Percentiles rank a stretch among this genome's conserved stretches.
These are phyloP conservation scores for Diplodia corticola DNA, from an alignment of 2,329 filamentous ascomycete genomes.

Conservation along the genomic window DNA sequence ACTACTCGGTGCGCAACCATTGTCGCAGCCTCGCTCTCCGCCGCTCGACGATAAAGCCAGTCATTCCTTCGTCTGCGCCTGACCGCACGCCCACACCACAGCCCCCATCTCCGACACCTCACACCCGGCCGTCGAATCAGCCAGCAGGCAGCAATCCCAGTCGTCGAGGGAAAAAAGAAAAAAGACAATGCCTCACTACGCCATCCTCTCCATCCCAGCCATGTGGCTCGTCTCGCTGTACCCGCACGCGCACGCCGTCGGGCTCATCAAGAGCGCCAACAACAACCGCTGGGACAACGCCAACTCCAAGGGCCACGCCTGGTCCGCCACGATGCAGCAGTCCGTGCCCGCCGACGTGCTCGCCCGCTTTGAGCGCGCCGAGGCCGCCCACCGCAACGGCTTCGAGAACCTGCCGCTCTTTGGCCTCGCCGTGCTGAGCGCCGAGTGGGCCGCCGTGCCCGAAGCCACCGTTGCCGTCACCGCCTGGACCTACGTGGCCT, in stretches of 20 bases:
- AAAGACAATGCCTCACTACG: constrained; percentile 35
- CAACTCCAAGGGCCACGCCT: constrained; percentile 42
- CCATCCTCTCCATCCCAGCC: constrained; percentile 47
- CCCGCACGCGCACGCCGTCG: constrained; percentile 44
- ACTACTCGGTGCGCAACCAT: background rate
- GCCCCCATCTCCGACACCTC: too few species aligned
- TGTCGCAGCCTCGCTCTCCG: background rate
- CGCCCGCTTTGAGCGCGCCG: constrained; percentile 46
- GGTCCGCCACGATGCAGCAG: constrained; percentile 39
- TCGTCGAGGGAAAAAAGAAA: background rate
- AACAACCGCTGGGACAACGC: constrained; percentile 43
- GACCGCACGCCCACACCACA: too few species aligned
- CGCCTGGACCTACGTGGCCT: constrained; percentile 26
- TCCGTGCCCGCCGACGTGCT: constrained; percentile 39
- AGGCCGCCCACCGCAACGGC: constrained; percentile 48
- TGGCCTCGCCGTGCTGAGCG: constrained; percentile 46
- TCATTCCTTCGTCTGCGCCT: background rate
- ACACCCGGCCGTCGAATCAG: too few species aligned
- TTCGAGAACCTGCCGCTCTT: constrained; percentile 51
- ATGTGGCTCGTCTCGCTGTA: constrained; percentile 46
- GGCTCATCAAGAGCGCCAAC: constrained; percentile 40
- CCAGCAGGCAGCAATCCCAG: background rate
- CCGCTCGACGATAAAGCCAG: background rate
- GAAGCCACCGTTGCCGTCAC: constrained; percentile 11
- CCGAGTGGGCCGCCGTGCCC: constrained; percentile 41